phyloP scores from a whole-genome alignment of 495 filamentous ascomycete species.

The Aspergillus panamensis region DNA sequence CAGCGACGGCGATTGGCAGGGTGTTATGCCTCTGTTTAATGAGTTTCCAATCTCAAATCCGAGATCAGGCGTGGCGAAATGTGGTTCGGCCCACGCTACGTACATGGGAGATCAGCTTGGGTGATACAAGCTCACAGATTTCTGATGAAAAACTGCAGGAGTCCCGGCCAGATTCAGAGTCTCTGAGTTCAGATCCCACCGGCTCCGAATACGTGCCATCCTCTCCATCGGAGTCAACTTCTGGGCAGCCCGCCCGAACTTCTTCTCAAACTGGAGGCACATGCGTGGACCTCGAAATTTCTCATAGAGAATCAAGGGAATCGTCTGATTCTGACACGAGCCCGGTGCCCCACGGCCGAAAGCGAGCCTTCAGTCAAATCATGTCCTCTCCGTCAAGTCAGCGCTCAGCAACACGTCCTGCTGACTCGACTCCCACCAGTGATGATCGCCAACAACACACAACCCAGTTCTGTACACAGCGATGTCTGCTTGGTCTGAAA shows the following conservation, averaged over 20 bases:
- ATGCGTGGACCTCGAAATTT: too few relatives aligned
- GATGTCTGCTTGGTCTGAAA: constrained; percentile 40
- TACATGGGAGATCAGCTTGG: constrained; percentile 22
- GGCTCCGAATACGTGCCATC: neutral
- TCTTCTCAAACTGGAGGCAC: too few relatives aligned
- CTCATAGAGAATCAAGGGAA: too few relatives aligned
- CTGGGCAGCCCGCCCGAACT: too few relatives aligned
- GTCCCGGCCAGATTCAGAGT: too few relatives aligned
- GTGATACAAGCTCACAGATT: constrained; percentile 16
- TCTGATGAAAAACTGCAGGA: constrained; percentile 11
- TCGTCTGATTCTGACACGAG: too few relatives aligned
- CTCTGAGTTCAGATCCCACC: constrained; percentile 10
- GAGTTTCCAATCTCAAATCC: constrained; percentile 22
- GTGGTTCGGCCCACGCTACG: constrained; percentile 17
- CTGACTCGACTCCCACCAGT: too few relatives aligned
- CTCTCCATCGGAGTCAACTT: too few relatives aligned
- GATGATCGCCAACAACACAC: neutral
- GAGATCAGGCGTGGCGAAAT: constrained; percentile 31
- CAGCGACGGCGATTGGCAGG: constrained; percentile 15
- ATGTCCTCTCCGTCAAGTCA: too few relatives aligned
- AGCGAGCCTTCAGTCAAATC: too few relatives aligned
- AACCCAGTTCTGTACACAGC: constrained; percentile 35
- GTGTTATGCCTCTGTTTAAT: constrained; percentile 23
- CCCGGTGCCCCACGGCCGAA: too few relatives aligned
- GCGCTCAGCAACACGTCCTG: too few relatives aligned